Evolutionary conservation across 805 yeast species (phyloP).

Genomic region (Wickerhamomyces kurtzmanii): DNA sequence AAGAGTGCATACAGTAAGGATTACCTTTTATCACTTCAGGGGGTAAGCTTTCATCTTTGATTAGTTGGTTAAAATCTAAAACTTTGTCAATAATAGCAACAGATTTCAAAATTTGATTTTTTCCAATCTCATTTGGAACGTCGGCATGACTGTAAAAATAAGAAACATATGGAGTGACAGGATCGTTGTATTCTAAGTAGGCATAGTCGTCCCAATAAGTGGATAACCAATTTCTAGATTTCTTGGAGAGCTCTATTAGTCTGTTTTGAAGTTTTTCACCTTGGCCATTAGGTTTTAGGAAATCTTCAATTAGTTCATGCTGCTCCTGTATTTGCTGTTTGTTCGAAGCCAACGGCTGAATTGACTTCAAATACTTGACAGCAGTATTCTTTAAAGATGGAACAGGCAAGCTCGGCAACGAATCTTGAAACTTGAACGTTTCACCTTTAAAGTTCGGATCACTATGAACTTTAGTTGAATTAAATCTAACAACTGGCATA

Average conservation of each 20-base stretch:
- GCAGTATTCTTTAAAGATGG: slow-evolving; percentile 72
- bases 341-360: slow-evolving; percentile 55
- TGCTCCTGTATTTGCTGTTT: slow-evolving; percentile 44
- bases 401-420: slow-evolving; percentile 79
- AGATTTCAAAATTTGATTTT: slow-evolving; percentile 63
- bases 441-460: slow-evolving; percentile 39
- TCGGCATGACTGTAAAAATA: slow-evolving; percentile 84
- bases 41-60: slow-evolving; percentile 65
- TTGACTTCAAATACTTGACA: slow-evolving; percentile 55
- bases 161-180: slow-evolving; percentile 90
- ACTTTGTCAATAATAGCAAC: slow-evolving; percentile 63
- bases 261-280: slow-evolving; percentile 65
- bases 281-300: slow-evolving; percentile 54
- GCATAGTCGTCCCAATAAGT: slow-evolving; percentile 94
- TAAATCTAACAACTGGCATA: no score
- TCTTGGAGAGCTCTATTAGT: slow-evolving; percentile 43
- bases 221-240: slow-evolving; percentile 76
- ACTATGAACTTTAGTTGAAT: slow-evolving; percentile 5
- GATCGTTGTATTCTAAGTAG: slow-evolving; percentile 83
- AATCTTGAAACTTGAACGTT: slow-evolving; percentile 61
- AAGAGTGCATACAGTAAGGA: slow-evolving; percentile 94
- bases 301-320: slow-evolving; percentile 50
- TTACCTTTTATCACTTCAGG: slow-evolving; percentile 68
- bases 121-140: slow-evolving; percentile 37
- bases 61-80: slow-evolving; percentile 51